Evolutionary conservation across 352 stramenopile genomes (phyloP).

Genomic region (Globisporangium echinulatum): DNA sequence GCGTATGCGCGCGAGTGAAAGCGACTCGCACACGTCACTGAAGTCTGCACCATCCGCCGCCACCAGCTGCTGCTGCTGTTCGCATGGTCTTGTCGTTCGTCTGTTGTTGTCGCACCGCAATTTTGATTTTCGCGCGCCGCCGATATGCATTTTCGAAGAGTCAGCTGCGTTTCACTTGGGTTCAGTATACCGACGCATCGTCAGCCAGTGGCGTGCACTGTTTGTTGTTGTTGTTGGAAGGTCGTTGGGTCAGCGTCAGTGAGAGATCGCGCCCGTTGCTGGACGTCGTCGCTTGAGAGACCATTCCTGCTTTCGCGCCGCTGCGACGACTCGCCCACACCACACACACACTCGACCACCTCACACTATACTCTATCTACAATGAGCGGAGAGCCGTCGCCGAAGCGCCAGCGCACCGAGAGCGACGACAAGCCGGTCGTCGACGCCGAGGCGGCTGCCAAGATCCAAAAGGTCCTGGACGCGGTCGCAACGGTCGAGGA

Average conservation of each 20-base stretch:
- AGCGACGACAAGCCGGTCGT: slow-evolving; percentile 20
- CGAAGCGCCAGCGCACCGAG: slow-evolving; percentile 72
- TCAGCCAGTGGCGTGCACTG: background rate
- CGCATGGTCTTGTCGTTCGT: background rate
- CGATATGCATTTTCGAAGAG: too few relatives aligned
- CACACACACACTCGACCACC: background rate
- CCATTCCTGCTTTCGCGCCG: slow-evolving; percentile 5
- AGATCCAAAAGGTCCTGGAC: slow-evolving; percentile 53
- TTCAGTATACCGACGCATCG: background rate
- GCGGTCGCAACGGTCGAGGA: slow-evolving; percentile 44
- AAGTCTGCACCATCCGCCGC: too few relatives aligned
- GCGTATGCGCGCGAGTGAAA: background rate
- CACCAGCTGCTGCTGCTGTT: too few relatives aligned
- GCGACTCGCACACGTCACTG: background rate
- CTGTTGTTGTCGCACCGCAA: background rate
- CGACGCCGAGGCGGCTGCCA: slow-evolving; percentile 25
- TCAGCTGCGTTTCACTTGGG: background rate
- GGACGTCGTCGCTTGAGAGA: too few relatives aligned
- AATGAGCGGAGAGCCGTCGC: slow-evolving; percentile 51
- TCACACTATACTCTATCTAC: slow-evolving; percentile 1
- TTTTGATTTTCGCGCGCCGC: too few relatives aligned
- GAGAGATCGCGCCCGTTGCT: too few relatives aligned
- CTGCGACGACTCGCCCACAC: background rate
- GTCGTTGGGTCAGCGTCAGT: background rate
- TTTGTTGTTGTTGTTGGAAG: background rate